A percentile compares a stretch with the other conserved stretches of the same genome.
Conservation (phyloP, 768 basidiomycete species). For the Coprinopsis marcescibilis region DNA sequence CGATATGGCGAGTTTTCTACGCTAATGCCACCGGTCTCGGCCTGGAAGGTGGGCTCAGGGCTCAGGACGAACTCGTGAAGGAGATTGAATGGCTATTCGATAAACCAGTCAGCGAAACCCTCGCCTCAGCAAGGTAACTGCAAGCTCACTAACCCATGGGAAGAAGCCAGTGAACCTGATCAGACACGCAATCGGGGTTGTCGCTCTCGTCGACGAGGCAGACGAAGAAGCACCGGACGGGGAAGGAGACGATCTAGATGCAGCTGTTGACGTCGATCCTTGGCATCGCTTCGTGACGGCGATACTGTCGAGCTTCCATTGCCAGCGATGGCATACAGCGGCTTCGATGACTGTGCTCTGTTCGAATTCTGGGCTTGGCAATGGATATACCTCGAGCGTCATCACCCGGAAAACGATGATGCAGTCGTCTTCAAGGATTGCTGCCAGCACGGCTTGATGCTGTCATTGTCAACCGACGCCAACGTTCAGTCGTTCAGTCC, state of each 20-base stretch:
- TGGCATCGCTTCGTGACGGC: constrained; percentile 31
- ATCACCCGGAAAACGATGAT: constrained; percentile 39
- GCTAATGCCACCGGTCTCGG: background rate
- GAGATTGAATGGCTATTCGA: constrained; percentile 51
- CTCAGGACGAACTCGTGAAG: constrained; percentile 56
- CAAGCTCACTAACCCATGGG: constrained; percentile 39
- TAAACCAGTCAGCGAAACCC: background rate
- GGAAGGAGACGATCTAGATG: too few relatives aligned
- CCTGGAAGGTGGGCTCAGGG: constrained; percentile 28
- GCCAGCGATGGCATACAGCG: constrained; percentile 41
- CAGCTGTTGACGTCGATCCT: too few relatives aligned
- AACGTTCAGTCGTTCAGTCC: constrained; percentile 1
- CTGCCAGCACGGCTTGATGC: constrained; percentile 36
- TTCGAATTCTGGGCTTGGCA: constrained; percentile 20
- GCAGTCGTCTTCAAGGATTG: constrained; percentile 36
- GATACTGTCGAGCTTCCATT: constrained; percentile 49
- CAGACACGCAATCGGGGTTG: constrained; percentile 48
- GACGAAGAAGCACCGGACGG: too few relatives aligned
- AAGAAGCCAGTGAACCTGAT: constrained; percentile 55
- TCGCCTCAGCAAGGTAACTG: background rate
- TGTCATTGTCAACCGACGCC: constrained; percentile 11
- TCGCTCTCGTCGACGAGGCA: too few relatives aligned
- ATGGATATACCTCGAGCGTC: constrained; percentile 38
- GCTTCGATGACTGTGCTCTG: constrained; percentile 31
- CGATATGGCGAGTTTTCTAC: constrained; percentile 40